Percentiles rank a stretch among this genome's conserved stretches.
Conservation (phyloP, 805 yeast species). For the Suhomyces sp. region DNA sequence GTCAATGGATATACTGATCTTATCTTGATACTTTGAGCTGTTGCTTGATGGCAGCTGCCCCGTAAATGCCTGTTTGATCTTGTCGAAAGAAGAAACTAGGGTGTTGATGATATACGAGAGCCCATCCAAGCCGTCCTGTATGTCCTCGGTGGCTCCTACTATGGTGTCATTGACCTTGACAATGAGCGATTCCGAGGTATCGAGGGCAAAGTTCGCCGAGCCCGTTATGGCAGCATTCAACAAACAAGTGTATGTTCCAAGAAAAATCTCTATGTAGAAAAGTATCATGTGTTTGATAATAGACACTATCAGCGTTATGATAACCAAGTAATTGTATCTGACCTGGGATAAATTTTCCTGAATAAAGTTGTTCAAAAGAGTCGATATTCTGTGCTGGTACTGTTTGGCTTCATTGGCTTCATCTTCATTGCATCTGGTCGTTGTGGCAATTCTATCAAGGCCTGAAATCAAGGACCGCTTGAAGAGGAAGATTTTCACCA, state of each 20-base stretch:
- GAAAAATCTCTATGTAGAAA: constrained; percentile 65
- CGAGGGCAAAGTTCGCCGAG: constrained; percentile 66
- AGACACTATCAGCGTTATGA: constrained; percentile 47
- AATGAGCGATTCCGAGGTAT: constrained; percentile 65
- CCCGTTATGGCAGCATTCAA: constrained; percentile 72
- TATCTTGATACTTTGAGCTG: constrained; percentile 31
- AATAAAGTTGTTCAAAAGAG: constrained; percentile 52
- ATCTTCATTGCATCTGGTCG: constrained; percentile 26
- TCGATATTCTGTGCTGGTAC: constrained; percentile 56
- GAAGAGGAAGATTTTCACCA: constrained; percentile 62
- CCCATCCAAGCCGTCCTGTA: constrained; percentile 64
- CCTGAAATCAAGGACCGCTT: constrained; percentile 43
- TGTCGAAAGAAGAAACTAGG: constrained; percentile 44
- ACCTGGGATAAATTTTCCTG: constrained; percentile 46
- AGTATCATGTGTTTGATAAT: constrained; percentile 57
- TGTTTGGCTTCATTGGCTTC: constrained; percentile 34
- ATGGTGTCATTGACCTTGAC: constrained; percentile 59
- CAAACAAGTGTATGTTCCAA: constrained; percentile 88
- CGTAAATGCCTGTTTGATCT: constrained; percentile 53
- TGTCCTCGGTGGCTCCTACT: constrained; percentile 49
- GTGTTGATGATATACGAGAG: constrained; percentile 57
- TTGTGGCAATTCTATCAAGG: constrained; percentile 34
- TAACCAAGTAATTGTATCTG: constrained; percentile 43
- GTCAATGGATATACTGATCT: constrained; percentile 57
- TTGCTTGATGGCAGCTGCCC: constrained; percentile 23